Base-by-base conservation (phyloP, 2,329 filamentous ascomycete genomes). In the Ophiocordyceps camponoti-rufipedis region DNA sequence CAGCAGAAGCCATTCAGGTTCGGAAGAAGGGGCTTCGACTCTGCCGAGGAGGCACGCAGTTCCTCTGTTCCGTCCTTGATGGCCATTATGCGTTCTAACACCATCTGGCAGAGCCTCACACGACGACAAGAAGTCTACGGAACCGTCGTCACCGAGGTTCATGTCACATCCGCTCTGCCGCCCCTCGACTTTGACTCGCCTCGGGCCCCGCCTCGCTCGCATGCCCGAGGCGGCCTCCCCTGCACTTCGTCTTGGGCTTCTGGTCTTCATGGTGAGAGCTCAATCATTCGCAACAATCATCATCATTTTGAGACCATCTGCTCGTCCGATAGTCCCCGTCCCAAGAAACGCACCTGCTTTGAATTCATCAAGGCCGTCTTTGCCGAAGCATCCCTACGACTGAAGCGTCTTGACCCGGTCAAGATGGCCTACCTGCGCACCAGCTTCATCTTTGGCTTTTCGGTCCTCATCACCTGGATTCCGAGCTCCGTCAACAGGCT, bases 401-500 rank as follows among this genome's bases (percentile, higher is more conserved):
- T 62, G 31, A 58, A 53, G 46, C 51, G 55, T 19, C 54, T 63
- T 48, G 74, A 77, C 54, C 72, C 72, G 0, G 65, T 77, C 45
- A 77, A 77, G 58, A 65, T 76, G 47, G 70, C 73, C 5, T 78
- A 77, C 51, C 62, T 77, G 29, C 69, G 73, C 13, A 77, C 73
- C 2, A 76, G 72, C 19, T 76, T 76, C 56, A 71, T 78, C 10
- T 77, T 77, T 46, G 72, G 70, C 28, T 68, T 77, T 49, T 71
- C 71, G 2, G 70, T 77, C 19, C 60, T 77, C 19, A 69, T 78
- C 18, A 77, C 74, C 2, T 77, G 74, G 74, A 75, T 72, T 2
- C 74, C 74, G 2, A 82, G 78, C 48, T 83, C 78, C 19, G 71
- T 82, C 56, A 88, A 89, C 60, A 69, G 83, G 13, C 69, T 87